Conservation (phyloP, 495 filamentous ascomycete species). For the Penicillium egyptiacum region DNA sequence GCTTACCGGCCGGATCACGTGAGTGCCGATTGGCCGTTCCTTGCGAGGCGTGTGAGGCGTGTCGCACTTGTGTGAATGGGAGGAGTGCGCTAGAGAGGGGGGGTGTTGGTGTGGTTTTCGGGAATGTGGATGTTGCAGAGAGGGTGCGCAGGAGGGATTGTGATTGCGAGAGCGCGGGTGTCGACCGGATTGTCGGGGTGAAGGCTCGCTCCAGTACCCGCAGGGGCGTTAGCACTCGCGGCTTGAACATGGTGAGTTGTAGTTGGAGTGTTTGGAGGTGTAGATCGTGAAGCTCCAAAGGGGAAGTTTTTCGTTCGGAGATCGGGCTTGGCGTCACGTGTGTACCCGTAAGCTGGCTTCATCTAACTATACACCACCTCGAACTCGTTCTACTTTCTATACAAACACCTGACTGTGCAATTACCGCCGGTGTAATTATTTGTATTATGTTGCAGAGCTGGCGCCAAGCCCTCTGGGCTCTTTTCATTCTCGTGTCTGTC, state of each 20-base stretch:
- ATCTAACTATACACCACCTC: slow-evolving; percentile 22
- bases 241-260: slow-evolving; percentile 40
- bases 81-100: slow-evolving; percentile 31
- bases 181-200: slow-evolving; percentile 29
- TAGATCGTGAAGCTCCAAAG: slow-evolving; percentile 25
- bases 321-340: slow-evolving; percentile 38
- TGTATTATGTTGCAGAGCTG: slow-evolving; percentile 32
- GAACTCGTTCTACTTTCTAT: not conserved
- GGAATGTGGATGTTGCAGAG: slow-evolving; percentile 32
- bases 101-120: slow-evolving; percentile 28
- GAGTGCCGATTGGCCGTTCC: slow-evolving; percentile 78
- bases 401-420: not conserved
- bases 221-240: slow-evolving; percentile 42
- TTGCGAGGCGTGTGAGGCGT: slow-evolving; percentile 84
- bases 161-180: slow-evolving; percentile 23
- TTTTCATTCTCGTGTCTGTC: slow-evolving; percentile 51
- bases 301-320: slow-evolving; percentile 41
- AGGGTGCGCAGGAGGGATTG: slow-evolving; percentile 42
- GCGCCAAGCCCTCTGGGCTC: slow-evolving; percentile 34
- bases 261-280: slow-evolving; percentile 20
- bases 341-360: slow-evolving; percentile 29
- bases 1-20: slow-evolving; percentile 87
- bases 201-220: slow-evolving; percentile 43
- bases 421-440: not conserved
- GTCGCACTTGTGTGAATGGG: slow-evolving; percentile 52